These are phyloP conservation scores for Trypanosoma congolense DNA, from an alignment of 208 protist genomes.

Conservation along the genomic window DNA sequence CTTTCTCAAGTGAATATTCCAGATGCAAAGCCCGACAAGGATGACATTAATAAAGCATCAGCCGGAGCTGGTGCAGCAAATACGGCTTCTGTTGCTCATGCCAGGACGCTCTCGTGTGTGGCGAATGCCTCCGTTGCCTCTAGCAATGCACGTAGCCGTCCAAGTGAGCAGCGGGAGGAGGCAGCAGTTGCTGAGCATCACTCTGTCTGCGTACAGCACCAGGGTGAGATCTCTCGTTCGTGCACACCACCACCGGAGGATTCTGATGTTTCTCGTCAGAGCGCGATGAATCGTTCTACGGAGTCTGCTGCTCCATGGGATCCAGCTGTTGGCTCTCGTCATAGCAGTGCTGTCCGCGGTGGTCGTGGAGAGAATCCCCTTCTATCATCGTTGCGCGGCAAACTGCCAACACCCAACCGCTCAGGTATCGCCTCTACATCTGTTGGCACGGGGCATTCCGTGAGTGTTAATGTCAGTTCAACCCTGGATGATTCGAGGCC, in stretches of 20 bases:
- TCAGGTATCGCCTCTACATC: slow-evolving; percentile 18
- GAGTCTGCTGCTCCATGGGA: slow-evolving; percentile 72
- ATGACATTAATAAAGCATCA: slow-evolving; percentile 2
- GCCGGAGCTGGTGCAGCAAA: background rate
- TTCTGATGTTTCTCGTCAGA: slow-evolving; percentile 28
- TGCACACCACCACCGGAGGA: slow-evolving; percentile 68
- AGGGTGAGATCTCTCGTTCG: slow-evolving; percentile 39
- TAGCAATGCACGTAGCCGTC: background rate
- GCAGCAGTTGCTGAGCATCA: background rate
- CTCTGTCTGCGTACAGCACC: slow-evolving; percentile 8
- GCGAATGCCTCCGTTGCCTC: background rate
- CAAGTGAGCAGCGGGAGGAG: background rate
- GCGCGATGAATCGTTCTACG: slow-evolving; percentile 38
- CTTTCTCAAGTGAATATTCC: slow-evolving; percentile 2
- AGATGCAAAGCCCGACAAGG: background rate
- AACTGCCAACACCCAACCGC: slow-evolving; percentile 23
- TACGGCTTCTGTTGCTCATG: slow-evolving; percentile 1
- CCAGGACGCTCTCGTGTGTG: background rate
- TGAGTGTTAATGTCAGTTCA: slow-evolving; percentile 19
- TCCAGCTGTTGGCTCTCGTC: slow-evolving; percentile 30
- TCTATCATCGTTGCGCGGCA: slow-evolving; percentile 30
- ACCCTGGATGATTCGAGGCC: slow-evolving; percentile 15
- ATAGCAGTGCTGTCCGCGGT: slow-evolving; percentile 30
- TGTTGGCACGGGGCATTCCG: slow-evolving; percentile 13
- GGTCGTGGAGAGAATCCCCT: slow-evolving; percentile 62